phyloP scores from a whole-genome alignment of 2,329 filamentous ascomycete genomes.

The Beauveria pseudobassiana region DNA sequence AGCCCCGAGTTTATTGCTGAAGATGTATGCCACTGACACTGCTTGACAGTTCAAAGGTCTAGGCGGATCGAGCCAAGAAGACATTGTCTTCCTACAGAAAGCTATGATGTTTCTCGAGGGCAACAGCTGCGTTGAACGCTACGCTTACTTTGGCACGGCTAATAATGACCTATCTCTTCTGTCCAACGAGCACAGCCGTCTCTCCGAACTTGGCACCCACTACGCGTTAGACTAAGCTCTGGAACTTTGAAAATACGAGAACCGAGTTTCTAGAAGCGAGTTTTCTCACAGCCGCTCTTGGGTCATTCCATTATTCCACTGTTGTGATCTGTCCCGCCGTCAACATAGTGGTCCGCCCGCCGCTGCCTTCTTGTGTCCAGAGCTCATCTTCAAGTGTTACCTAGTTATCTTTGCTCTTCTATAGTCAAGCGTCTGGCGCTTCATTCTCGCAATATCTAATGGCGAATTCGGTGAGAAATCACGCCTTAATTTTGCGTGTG shows the following conservation, averaged over 20 bases:
- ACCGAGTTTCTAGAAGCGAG: too few species aligned
- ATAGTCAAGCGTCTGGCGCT: too few species aligned
- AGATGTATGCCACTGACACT: not conserved
- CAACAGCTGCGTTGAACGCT: conserved; percentile 30
- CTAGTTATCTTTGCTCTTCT: not conserved
- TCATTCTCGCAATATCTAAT: not conserved
- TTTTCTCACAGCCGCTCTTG: too few species aligned
- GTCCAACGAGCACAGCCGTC: not conserved
- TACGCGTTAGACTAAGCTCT: not conserved
- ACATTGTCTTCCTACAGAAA: conserved; percentile 30
- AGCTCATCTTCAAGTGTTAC: not conserved
- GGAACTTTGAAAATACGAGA: not conserved
- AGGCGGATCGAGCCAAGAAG: conserved; percentile 24
- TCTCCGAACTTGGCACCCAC: not conserved
- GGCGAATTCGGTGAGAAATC: not conserved
- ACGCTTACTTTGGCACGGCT: conserved; percentile 28
- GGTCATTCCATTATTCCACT: too few species aligned
- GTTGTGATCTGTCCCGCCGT: too few species aligned
- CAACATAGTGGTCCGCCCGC: too few species aligned
- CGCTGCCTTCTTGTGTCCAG: not conserved
- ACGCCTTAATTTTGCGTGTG: not conserved
- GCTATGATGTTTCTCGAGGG: conserved; percentile 38
- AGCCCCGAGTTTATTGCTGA: not conserved
- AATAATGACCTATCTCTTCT: conserved; percentile 16
- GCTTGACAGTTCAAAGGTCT: conserved; percentile 20